phyloP scores from a whole-genome alignment of 2,329 filamentous ascomycete species.

The Epichloe uncinata region DNA sequence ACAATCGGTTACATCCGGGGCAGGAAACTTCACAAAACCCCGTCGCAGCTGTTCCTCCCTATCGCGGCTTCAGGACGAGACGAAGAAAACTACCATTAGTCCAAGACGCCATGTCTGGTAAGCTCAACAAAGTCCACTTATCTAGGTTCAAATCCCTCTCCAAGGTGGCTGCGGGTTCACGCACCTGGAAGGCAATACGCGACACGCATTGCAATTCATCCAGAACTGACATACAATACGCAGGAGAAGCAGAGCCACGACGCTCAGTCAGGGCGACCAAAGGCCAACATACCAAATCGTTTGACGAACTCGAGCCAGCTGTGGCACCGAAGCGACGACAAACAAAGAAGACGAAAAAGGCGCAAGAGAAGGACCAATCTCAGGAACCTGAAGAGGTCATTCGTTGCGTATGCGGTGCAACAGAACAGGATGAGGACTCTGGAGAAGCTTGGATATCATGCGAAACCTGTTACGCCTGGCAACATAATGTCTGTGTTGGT shows the following conservation, averaged over 20 bases:
- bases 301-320: slow-evolving; percentile 56
- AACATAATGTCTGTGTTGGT: slow-evolving; percentile 93
- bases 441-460: slow-evolving; percentile 92
- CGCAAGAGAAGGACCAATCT: slow-evolving; percentile 45
- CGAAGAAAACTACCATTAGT: neutral
- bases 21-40: slow-evolving; percentile 6
- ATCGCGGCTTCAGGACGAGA: neutral
- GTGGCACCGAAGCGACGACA: slow-evolving; percentile 41
- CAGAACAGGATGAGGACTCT: slow-evolving; percentile 72
- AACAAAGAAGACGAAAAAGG: slow-evolving; percentile 40
- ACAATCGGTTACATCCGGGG: neutral
- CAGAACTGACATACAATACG: slow-evolving; percentile 5
- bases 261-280: slow-evolving; percentile 94
- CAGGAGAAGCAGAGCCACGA: slow-evolving; percentile 59
- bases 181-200: neutral
- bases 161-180: neutral
- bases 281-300: slow-evolving; percentile 82
- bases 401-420: slow-evolving; percentile 83
- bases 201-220: slow-evolving; percentile 5
- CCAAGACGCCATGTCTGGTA: slow-evolving; percentile 21
- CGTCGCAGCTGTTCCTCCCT: neutral
- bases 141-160: neutral
- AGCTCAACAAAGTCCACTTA: slow-evolving; percentile 10
- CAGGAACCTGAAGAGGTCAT: slow-evolving; percentile 60
- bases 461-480: slow-evolving; percentile 86